These are phyloP conservation scores for Podospora fimiseda DNA, from an alignment of 495 filamentous ascomycete species.

Conservation along the genomic window DNA sequence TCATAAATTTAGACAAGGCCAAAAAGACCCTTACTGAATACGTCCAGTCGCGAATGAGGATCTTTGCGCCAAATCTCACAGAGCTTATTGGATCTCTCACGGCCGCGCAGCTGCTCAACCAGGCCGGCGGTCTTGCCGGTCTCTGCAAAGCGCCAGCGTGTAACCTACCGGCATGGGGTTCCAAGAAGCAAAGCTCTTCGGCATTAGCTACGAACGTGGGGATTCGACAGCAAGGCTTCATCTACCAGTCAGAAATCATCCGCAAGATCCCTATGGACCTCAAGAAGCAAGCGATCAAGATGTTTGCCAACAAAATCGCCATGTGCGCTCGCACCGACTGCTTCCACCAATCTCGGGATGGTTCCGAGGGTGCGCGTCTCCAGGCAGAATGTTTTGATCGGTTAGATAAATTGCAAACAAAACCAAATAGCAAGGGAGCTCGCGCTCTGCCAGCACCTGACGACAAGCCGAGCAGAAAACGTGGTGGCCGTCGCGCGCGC, in stretches of 20 bases:
- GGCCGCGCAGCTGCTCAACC: conserved; percentile 92
- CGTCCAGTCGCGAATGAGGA: conserved; percentile 93
- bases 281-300: conserved; percentile 91
- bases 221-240: conserved; percentile 84
- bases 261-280: conserved; percentile 75
- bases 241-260: conserved; percentile 87
- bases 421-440: conserved; percentile 82
- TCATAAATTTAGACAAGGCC: conserved; percentile 76
- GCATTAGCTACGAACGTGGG: conserved; percentile 94
- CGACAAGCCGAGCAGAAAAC: conserved; percentile 90
- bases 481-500: conserved; percentile 82
- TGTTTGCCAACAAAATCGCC: conserved; percentile 87
- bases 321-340: conserved; percentile 85
- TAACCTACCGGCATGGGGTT: conserved; percentile 84
- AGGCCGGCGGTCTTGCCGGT: conserved; percentile 78
- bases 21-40: conserved; percentile 86
- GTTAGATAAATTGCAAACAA: conserved; percentile 89
- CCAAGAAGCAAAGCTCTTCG: conserved; percentile 72
- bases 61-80: conserved; percentile 95
- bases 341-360: conserved; percentile 75
- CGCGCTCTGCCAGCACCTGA: conserved; percentile 90
- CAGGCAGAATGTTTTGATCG: conserved; percentile 76
- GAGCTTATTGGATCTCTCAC: conserved; percentile 89
- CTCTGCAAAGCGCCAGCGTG: conserved; percentile 89
- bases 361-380: conserved; percentile 77